Conservation (phyloP, 2,329 filamentous ascomycete genomes). For the Cytospora mali region DNA sequence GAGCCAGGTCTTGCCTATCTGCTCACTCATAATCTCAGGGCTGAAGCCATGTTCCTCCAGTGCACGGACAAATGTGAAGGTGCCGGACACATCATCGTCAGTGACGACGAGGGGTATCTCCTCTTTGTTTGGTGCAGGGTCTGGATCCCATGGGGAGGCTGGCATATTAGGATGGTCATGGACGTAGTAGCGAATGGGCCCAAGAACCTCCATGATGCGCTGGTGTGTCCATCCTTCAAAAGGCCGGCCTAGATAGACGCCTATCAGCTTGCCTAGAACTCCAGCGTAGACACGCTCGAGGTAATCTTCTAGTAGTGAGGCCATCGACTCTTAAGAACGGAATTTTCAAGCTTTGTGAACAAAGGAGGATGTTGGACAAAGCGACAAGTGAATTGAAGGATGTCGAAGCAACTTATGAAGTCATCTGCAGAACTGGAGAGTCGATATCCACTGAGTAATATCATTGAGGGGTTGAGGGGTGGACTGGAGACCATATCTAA, state of each 20-base stretch:
- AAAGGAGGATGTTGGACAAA: neutral
- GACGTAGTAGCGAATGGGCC: conserved; percentile 39
- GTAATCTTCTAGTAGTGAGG: conserved; percentile 33
- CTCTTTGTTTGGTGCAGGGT: conserved; percentile 7
- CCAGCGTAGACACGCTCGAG: conserved; percentile 42
- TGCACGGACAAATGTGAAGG: conserved; percentile 41
- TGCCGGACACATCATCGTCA: conserved; percentile 41
- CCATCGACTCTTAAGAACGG: neutral
- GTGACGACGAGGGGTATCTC: conserved; percentile 37
- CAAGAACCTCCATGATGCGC: conserved; percentile 37
- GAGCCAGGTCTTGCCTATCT: conserved; percentile 38
- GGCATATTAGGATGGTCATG: conserved; percentile 32
- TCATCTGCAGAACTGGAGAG: neutral
- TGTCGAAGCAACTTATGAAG: neutral
- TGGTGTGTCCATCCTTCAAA: conserved; percentile 43
- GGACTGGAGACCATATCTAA: neutral
- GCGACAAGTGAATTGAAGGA: neutral
- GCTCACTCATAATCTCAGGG: conserved; percentile 27
- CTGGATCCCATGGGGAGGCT: conserved; percentile 8
- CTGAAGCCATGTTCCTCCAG: conserved; percentile 37
- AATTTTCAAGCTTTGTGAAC: neutral
- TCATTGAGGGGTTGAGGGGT: neutral
- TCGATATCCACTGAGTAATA: neutral
- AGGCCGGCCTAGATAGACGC: conserved; percentile 42
- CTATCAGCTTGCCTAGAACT: conserved; percentile 43